Conservation (phyloP, 106 monocot genomes). For the Alisma plantagoaquatica region DNA sequence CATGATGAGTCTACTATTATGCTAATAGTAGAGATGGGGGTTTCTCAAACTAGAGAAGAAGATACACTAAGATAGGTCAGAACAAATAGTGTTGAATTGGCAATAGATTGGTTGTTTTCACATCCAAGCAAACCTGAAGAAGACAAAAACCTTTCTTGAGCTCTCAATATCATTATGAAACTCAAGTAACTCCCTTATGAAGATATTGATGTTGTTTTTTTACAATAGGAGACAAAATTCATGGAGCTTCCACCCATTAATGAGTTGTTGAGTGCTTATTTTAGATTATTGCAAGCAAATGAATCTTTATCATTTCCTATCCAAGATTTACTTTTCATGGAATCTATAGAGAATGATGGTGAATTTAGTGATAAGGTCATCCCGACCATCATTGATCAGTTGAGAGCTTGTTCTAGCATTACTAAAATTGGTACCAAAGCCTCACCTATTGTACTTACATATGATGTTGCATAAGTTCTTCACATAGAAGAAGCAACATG, state of each 20-base stretch:
- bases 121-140: slow-evolving; percentile 97
- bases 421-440: slow-evolving; percentile 24
- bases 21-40: slow-evolving; percentile 93
- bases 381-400: slow-evolving; percentile 50
- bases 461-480: slow-evolving; percentile 88
- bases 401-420: slow-evolving; percentile 32
- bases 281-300: slow-evolving; percentile 62
- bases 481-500: slow-evolving; percentile 75
- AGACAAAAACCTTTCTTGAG: slow-evolving; percentile 96
- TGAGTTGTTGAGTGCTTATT: slow-evolving; percentile 69
- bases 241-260: slow-evolving; percentile 62
- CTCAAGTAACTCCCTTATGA: slow-evolving; percentile 45
- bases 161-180: slow-evolving; percentile 95
- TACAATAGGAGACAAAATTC: slow-evolving; percentile 41
- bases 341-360: slow-evolving; percentile 78
- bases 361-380: slow-evolving; percentile 58
- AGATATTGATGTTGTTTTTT: slow-evolving; percentile 18
- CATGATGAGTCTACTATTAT: slow-evolving; percentile 87
- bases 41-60: slow-evolving; percentile 87
- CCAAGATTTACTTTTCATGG: slow-evolving; percentile 72
- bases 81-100: slow-evolving; percentile 90
- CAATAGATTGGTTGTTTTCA: slow-evolving; percentile 94
- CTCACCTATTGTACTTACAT: slow-evolving; percentile 60
- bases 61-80: slow-evolving; percentile 94
- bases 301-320: slow-evolving; percentile 82